phyloP scores from a whole-genome alignment of 345 rosid species.

The Boechera retrofracta region DNA sequence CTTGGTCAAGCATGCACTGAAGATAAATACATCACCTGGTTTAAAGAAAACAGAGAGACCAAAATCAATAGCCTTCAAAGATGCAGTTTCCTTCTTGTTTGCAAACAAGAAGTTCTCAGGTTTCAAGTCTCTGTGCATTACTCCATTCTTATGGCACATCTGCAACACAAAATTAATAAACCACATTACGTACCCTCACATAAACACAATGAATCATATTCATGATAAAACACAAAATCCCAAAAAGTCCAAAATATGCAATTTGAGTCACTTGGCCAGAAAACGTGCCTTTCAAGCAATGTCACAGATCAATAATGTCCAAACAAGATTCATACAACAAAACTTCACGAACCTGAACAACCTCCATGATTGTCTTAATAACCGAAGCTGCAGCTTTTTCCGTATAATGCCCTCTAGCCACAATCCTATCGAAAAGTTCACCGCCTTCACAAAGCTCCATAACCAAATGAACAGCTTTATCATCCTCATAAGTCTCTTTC shows the following conservation, averaged over 20 bases:
- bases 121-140: constrained; percentile 89
- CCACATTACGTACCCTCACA: background rate
- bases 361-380: constrained; percentile 78
- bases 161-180: constrained; percentile 40
- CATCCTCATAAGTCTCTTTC: constrained; percentile 86
- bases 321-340: background rate
- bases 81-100: constrained; percentile 77
- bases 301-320: background rate
- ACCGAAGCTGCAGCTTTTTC: constrained; percentile 89
- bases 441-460: constrained; percentile 98
- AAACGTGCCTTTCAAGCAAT: constrained; percentile 8
- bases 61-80: constrained; percentile 84
- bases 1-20: background rate
- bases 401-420: constrained; percentile 91
- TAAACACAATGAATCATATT: background rate
- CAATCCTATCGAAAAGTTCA: constrained; percentile 91
- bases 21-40: constrained; percentile 59
- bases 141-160: constrained; percentile 90
- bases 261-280: background rate
- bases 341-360: constrained; percentile 67
- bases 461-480: constrained; percentile 88
- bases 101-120: constrained; percentile 92
- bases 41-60: constrained; percentile 89
- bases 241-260: background rate
- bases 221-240: background rate